Base-by-base conservation (phyloP, 768 basidiomycete species). In the Rhizopogon rudus region DNA sequence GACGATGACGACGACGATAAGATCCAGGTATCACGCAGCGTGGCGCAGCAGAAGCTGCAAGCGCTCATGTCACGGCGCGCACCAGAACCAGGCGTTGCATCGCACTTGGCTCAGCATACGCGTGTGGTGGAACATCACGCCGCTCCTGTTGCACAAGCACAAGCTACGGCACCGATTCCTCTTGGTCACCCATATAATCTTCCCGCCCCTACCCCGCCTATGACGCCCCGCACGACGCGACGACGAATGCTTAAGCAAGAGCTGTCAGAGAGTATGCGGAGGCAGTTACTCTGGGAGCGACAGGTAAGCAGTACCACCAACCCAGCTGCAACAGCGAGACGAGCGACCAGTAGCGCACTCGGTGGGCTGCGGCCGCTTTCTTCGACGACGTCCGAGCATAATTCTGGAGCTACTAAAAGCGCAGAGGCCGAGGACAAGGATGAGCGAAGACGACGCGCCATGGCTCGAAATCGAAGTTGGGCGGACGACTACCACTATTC, bases 211-310 rank as follows among this genome's bases (percentile, higher is more conserved):
- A 72, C 77, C 0, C 73, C 81, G 16, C 89, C 90, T 2, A 86
- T 87, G 60, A 91, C 91, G 1, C 93, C 93, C 0, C 83, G 88
- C 37, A 92, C 93, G 42, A 93, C 91, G 3, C 80, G 93, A 2
- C 77, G 90, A 49, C 79, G 81, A 60, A 95, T 95, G 90, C 76
- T 95, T 44, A 77, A 84, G 53, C 87, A 85, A 4, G 93, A 96
- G 70, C 75, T 96, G 65, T 87, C 88, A 33, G 93, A 96, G 71
- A 88, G 86, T 56, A 71, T 96, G 58, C 77, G 93, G 20, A 76
- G 87, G 44, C 89, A 93, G 61, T 66, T 94, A 54, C 71, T 94
- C 5, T 92, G 91, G 91, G 89, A 86, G 61, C 77, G 87, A 13
- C 84, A 87, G 59, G 80, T 87, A 59, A 82, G 82, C 66, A 69